These are phyloP conservation scores for Teunomyces aglyptinius DNA, from an alignment of 805 yeast species.

Conservation along the genomic window DNA sequence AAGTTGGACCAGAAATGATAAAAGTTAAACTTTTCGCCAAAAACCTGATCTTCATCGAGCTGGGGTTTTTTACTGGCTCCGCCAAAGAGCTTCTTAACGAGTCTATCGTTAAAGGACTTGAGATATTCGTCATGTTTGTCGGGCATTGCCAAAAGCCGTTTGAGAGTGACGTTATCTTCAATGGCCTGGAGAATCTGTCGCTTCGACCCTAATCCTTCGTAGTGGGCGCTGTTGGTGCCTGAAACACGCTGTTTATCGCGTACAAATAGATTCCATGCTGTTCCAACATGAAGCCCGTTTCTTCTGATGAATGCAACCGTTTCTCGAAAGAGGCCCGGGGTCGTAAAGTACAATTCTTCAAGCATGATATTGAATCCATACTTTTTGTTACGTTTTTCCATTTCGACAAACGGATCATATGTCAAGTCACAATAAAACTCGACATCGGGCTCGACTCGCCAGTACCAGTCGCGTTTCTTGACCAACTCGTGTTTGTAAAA, in stretches of 20 bases:
- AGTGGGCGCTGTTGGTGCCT: conserved; percentile 22
- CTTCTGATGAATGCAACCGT: conserved; percentile 62
- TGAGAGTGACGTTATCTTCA: conserved; percentile 26
- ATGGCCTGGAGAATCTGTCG: conserved; percentile 25
- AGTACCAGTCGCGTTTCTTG: conserved; percentile 77
- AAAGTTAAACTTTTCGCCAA: conserved; percentile 66
- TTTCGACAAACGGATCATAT: conserved; percentile 85
- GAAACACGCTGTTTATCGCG: conserved; percentile 23
- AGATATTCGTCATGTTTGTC: conserved; percentile 24
- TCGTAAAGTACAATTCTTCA: conserved; percentile 75
- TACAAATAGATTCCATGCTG: conserved; percentile 65
- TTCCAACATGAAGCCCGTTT: conserved; percentile 45
- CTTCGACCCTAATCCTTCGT: conserved; percentile 18
- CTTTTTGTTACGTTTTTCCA: conserved; percentile 65
- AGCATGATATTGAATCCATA: conserved; percentile 86
- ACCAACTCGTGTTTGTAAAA: conserved; percentile 81
- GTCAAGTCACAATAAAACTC: conserved; percentile 87
- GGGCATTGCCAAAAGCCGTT: conserved; percentile 17
- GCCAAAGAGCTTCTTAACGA: conserved; percentile 7
- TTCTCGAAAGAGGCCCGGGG: conserved; percentile 75
- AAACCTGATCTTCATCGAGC: conserved; percentile 54
- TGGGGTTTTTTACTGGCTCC: conserved; percentile 15
- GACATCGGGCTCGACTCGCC: conserved; percentile 95
- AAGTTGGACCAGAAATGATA: conserved; percentile 94
- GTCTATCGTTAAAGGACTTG: conserved; percentile 1